These are phyloP conservation scores for Pleurotus ostreatus DNA, from an alignment of 768 basidiomycete genomes.

Conservation along the genomic window DNA sequence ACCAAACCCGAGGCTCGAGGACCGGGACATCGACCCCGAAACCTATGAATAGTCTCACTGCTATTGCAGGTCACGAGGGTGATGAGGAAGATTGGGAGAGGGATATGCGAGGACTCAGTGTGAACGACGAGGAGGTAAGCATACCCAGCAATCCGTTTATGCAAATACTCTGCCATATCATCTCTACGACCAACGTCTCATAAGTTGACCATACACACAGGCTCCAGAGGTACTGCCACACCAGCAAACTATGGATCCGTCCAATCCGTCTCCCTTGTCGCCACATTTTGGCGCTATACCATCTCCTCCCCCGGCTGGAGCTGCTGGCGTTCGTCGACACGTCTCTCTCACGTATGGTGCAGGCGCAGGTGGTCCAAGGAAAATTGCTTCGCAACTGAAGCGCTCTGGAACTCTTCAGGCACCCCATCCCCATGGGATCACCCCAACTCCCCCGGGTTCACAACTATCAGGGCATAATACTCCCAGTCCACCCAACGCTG, in stretches of 20 bases:
- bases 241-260: slow-evolving; percentile 45
- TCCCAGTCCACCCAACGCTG: slow-evolving; percentile 28
- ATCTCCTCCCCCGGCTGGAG: slow-evolving; percentile 65
- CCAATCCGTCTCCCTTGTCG: slow-evolving; percentile 54
- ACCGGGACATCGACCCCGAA: slow-evolving; percentile 65
- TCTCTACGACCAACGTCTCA: slow-evolving; percentile 12
- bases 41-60: slow-evolving; percentile 76
- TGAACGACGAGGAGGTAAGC: slow-evolving; percentile 65
- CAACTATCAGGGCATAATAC: slow-evolving; percentile 6
- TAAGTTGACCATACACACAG: slow-evolving; percentile 23
- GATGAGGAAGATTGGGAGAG: slow-evolving; percentile 88
- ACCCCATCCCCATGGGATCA: slow-evolving; percentile 19
- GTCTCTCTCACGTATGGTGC: slow-evolving; percentile 75
- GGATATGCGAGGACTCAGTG: slow-evolving; percentile 51
- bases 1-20: slow-evolving; percentile 48
- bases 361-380: slow-evolving; percentile 46
- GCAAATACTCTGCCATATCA: slow-evolving; percentile 11
- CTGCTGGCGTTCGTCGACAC: slow-evolving; percentile 70
- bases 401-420: slow-evolving; percentile 76
- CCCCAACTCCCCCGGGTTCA: slow-evolving; percentile 1
- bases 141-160: slow-evolving; percentile 5
- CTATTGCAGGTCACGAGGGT: slow-evolving; percentile 82
- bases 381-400: slow-evolving; percentile 51
- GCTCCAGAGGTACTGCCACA: slow-evolving; percentile 28
- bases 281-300: slow-evolving; percentile 47